Base-by-base conservation (phyloP, 2,329 filamentous ascomycete species). In the Camptophora hylomeconis region DNA sequence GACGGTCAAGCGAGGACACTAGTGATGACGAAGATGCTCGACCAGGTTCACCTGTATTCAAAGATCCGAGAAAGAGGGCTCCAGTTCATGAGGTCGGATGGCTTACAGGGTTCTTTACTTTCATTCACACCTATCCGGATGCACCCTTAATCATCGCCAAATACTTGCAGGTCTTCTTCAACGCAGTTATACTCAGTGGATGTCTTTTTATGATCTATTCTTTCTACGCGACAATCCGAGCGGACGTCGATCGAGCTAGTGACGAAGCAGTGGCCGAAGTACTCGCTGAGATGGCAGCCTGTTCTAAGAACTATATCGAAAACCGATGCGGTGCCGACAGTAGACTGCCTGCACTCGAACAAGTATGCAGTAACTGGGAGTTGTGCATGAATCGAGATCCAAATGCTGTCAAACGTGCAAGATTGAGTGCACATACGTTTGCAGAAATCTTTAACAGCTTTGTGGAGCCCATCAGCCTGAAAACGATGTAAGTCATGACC, bases 391-490 rank as follows among this genome's bases (percentile, higher is more conserved):
- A 76, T 40, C 72, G 77, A 40, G 81, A 94, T 46, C 76, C 84
- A 1, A 66, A 75, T 24, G 72, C 73, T 32, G 73, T 93, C 32
- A 84, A 81, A 41, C 67, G 77, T 20, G 78, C 87, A 22, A 78
- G 76, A 45, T 73, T 93, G 20, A 82, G 79, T 11, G 86, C 83
- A 4, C 78, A 81, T 47, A 89, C 86, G 15, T 80, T 94, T 49
- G 87, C 87, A 1, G 74, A 83, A 48, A 92, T 98, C 21, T 77
- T 95, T 54, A 94, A 95, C 51, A 78, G 79, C 46, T 94, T 95
- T 52, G 76, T 92, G 4, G 83, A 92, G 45, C 75, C 81, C 5
- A 86, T 95, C 53, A 83, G 79, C 39, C 78, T 82, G 54, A 94
- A 94, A 54, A 70, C 74, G 7, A 75, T 80, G 64, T 71, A 74